Conservation (phyloP, 2,329 filamentous ascomycete species). For the Fusarium brevicatenulatum region DNA sequence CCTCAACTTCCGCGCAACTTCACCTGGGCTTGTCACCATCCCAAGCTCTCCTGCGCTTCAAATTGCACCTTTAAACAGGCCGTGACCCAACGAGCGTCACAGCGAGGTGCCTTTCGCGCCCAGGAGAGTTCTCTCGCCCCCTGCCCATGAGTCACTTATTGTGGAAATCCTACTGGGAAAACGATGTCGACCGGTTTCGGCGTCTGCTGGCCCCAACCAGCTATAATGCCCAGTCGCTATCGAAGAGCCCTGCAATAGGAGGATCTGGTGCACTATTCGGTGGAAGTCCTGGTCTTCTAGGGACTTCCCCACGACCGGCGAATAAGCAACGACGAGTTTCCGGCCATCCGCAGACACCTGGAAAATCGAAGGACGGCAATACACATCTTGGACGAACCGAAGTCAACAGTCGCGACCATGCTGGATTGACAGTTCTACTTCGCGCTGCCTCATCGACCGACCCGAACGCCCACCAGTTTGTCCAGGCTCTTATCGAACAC, state of each 20-base stretch:
- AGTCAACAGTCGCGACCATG: conserved; percentile 84
- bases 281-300: conserved; percentile 54
- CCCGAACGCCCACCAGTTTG: conserved; percentile 76
- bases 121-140: conserved; percentile 49
- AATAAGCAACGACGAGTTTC: conserved; percentile 64
- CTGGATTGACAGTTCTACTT: conserved; percentile 84
- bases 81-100: conserved; percentile 85
- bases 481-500: conserved; percentile 81
- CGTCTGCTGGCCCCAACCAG: conserved; percentile 81
- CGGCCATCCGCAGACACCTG: conserved; percentile 57
- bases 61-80: conserved; percentile 86
- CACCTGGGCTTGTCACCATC: conserved; percentile 2
- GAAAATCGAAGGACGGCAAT: conserved; percentile 57
- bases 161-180: conserved; percentile 96
- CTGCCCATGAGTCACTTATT: conserved; percentile 91
- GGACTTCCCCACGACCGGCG: conserved; percentile 61
- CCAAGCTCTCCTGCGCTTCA: conserved; percentile 48
- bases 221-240: conserved; percentile 63
- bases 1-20: neutral
- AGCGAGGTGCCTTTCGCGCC: conserved; percentile 81
- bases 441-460: conserved; percentile 82
- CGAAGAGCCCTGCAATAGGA: conserved; percentile 63
- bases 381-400: conserved; percentile 67
- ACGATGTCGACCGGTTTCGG: conserved; percentile 96
- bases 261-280: conserved; percentile 46